These are phyloP conservation scores for Russula emetica DNA, from an alignment of 768 basidiomycete genomes.

Conservation along the genomic window DNA sequence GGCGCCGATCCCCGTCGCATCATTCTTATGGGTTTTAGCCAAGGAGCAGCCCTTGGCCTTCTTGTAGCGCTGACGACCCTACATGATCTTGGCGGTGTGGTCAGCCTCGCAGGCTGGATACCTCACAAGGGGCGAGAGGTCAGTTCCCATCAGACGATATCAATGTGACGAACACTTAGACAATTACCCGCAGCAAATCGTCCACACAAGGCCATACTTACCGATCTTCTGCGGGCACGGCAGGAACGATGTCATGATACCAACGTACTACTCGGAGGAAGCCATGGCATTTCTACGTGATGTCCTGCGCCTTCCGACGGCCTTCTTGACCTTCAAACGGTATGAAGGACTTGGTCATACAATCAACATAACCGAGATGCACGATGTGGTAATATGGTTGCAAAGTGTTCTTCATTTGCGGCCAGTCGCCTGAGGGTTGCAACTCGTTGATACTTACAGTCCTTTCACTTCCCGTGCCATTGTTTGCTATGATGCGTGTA, in stretches of 20 bases:
- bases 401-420: slow-evolving; percentile 15
- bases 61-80: slow-evolving; percentile 40
- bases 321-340: slow-evolving; percentile 29
- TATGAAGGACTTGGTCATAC: slow-evolving; percentile 38
- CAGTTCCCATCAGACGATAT: slow-evolving; percentile 10
- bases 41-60: slow-evolving; percentile 41
- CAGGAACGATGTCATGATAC: slow-evolving; percentile 38
- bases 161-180: not conserved
- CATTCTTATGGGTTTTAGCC: slow-evolving; percentile 43
- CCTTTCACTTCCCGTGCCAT: not conserved
- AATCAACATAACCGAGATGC: slow-evolving; percentile 36
- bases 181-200: slow-evolving; percentile 32
- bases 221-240: slow-evolving; percentile 46
- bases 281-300: slow-evolving; percentile 35
- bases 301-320: slow-evolving; percentile 30
- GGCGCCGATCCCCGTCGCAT: slow-evolving; percentile 39
- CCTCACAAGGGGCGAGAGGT: slow-evolving; percentile 39
- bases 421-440: not conserved
- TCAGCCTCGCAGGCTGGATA: slow-evolving; percentile 45
- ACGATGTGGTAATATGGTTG: slow-evolving; percentile 37
- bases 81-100: slow-evolving; percentile 44
- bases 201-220: slow-evolving; percentile 35
- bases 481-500: not conserved
- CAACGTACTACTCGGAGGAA: slow-evolving; percentile 36
- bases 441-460: not conserved